Conservation (phyloP, 495 filamentous ascomycete species). For the Trichoderma orchidacearum region DNA sequence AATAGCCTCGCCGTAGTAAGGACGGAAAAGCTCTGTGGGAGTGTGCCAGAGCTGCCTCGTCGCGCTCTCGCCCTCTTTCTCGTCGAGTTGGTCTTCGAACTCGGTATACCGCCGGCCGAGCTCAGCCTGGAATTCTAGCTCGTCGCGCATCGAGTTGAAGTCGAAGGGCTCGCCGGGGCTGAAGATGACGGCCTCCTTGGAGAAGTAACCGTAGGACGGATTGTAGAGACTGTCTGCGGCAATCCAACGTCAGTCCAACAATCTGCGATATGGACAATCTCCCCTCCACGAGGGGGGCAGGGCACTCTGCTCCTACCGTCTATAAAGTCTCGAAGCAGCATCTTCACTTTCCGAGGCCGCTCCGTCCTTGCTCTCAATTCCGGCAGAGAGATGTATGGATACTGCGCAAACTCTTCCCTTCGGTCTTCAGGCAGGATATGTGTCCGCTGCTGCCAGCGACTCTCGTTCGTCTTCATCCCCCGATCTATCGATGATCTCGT, state of each 20-base stretch:
- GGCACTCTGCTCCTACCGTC: conserved; percentile 49
- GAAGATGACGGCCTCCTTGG: conserved; percentile 95
- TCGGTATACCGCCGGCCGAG: conserved; percentile 69
- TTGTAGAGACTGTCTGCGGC: conserved; percentile 85
- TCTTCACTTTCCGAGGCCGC: conserved; percentile 80
- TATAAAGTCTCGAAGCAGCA: conserved; percentile 94
- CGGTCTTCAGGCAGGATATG: conserved; percentile 59
- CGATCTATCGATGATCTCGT: conserved; percentile 4
- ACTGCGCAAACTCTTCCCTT: conserved; percentile 60
- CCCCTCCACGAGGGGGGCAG: neutral
- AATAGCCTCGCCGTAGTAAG: conserved; percentile 94
- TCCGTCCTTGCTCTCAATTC: conserved; percentile 56
- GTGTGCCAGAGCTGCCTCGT: conserved; percentile 96
- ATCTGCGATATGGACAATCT: neutral
- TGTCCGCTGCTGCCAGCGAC: conserved; percentile 69
- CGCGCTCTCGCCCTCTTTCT: conserved; percentile 43
- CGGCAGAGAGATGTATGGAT: conserved; percentile 73
- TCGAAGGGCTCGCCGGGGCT: conserved; percentile 84
- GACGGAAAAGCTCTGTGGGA: conserved; percentile 90
- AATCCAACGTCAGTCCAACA: neutral
- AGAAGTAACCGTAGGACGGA: conserved; percentile 94
- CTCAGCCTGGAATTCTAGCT: conserved; percentile 62
- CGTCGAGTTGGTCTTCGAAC: conserved; percentile 83
- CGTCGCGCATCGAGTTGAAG: conserved; percentile 68
- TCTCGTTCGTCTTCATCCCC: conserved; percentile 24